These are phyloP conservation scores for Cercis canadensis DNA, from an alignment of 306 rosid genomes.

Conservation along the genomic window DNA sequence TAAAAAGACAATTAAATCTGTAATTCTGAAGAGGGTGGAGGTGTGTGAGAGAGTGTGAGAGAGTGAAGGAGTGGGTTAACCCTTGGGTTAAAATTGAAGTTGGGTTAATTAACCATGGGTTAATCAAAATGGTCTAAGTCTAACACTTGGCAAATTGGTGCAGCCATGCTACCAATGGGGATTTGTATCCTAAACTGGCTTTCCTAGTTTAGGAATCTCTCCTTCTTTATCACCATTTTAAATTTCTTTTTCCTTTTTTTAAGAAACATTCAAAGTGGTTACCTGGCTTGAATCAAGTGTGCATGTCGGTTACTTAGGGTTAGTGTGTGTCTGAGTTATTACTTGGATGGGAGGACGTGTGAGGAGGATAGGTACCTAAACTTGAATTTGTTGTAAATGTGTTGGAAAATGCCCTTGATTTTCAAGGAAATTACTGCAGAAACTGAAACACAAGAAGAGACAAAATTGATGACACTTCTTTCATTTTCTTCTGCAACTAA, in stretches of 20 bases:
- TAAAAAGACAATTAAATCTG: slow-evolving; percentile 5
- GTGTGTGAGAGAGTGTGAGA: too few relatives aligned
- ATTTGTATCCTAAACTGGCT: slow-evolving; percentile 44
- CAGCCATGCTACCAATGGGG: slow-evolving; percentile 91
- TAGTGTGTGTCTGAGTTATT: not conserved
- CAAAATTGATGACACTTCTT: too few relatives aligned
- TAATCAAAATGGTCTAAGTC: slow-evolving; percentile 40
- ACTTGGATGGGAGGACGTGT: too few relatives aligned
- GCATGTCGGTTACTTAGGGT: slow-evolving; percentile 28
- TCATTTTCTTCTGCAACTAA: not conserved
- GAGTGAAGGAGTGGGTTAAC: not conserved
- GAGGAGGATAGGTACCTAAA: not conserved
- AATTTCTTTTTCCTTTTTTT: not conserved
- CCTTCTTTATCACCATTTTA: slow-evolving; percentile 30
- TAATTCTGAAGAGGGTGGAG: not conserved
- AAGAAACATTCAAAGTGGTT: not conserved
- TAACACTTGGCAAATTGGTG: slow-evolving; percentile 71
- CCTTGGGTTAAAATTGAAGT: slow-evolving; percentile 37
- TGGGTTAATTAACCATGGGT: slow-evolving; percentile 64
- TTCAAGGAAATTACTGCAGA: slow-evolving; percentile 17
- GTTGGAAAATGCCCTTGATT: not conserved
- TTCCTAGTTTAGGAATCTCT: slow-evolving; percentile 36
- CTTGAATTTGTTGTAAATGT: slow-evolving; percentile 34
- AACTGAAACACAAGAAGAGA: not conserved
- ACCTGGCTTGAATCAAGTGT: slow-evolving; percentile 30